Conservation (phyloP, 345 rosid species). For the Clausena lansium region DNA sequence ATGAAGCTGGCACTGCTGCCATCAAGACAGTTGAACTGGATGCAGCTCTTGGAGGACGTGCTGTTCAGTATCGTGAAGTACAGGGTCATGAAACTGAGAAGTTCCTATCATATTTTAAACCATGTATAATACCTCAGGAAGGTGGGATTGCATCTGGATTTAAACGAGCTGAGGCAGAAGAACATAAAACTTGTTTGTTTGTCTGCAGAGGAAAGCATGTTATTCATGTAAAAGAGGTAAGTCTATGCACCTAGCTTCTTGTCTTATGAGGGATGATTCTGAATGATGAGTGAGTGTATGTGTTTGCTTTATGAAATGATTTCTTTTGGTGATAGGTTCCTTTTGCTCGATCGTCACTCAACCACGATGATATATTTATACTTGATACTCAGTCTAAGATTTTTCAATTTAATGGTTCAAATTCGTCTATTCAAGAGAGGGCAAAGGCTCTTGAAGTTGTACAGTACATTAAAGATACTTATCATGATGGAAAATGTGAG, state of each 20-base stretch:
- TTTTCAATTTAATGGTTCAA: conserved; percentile 95
- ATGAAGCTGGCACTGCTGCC: conserved; percentile 93
- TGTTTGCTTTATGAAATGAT: conserved; percentile 12
- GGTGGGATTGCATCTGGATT: conserved; percentile 94
- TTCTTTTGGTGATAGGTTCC: conserved; percentile 57
- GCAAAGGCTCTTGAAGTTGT: conserved; percentile 99
- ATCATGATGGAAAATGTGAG: conserved; percentile 95
- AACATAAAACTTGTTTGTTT: conserved; percentile 75
- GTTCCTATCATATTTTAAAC: conserved; percentile 93
- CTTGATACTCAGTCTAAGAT: conserved; percentile 90
- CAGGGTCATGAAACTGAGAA: conserved; percentile 96
- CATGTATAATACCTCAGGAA: conserved; percentile 93
- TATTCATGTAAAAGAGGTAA: conserved; percentile 93
- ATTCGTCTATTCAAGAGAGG: conserved; percentile 96
- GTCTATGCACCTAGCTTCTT: conserved; percentile 24
- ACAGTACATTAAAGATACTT: conserved; percentile 91
- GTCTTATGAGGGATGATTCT: neutral
- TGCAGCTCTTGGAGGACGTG: conserved; percentile 99
- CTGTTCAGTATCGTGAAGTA: conserved; percentile 95
- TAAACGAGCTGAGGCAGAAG: conserved; percentile 73
- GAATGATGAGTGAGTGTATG: neutral
- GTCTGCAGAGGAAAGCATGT: conserved; percentile 93
- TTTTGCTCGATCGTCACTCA: conserved; percentile 90
- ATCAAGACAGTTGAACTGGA: conserved; percentile 92
- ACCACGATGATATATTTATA: conserved; percentile 92